Conservation (phyloP, 2,329 filamentous ascomycete species). For the Plenodomus lindquistii region DNA sequence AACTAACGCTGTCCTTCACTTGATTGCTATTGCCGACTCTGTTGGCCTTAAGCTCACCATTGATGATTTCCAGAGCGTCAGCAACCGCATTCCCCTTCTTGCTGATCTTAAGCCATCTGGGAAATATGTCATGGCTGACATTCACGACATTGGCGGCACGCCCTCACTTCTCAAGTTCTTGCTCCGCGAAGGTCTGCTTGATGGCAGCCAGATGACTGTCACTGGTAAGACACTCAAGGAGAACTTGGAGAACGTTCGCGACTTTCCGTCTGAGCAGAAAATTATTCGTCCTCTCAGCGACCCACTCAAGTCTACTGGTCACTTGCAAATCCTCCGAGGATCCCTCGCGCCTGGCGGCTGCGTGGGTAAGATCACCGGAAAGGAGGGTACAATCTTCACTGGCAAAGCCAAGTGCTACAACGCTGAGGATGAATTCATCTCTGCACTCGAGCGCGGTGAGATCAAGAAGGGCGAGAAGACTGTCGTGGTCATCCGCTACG, state of each 20-base stretch:
- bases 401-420: constrained; percentile 74
- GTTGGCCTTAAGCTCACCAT: constrained; percentile 56
- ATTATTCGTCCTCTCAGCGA: constrained; percentile 71
- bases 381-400: constrained; percentile 69
- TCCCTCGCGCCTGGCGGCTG: constrained; percentile 70
- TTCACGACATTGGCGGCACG: constrained; percentile 58
- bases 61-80: constrained; percentile 57
- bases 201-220: constrained; percentile 54
- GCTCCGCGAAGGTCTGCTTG: constrained; percentile 53
- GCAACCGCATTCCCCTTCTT: constrained; percentile 55
- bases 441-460: constrained; percentile 67
- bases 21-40: constrained; percentile 56
- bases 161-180: constrained; percentile 56
- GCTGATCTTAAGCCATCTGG: constrained; percentile 58
- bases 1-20: constrained; percentile 56
- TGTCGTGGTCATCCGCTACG: constrained; percentile 75
- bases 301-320: constrained; percentile 72
- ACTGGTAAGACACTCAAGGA: constrained; percentile 56
- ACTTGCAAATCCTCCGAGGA: constrained; percentile 73
- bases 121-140: constrained; percentile 63
- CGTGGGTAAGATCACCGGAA: constrained; percentile 77
- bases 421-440: constrained; percentile 69
- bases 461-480: constrained; percentile 78
- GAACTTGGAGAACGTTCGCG: constrained; percentile 59
- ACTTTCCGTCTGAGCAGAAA: constrained; percentile 70